Evolutionary conservation across 2,329 filamentous ascomycete genomes (phyloP).

Genomic region (Epichloe sibirici): DNA sequence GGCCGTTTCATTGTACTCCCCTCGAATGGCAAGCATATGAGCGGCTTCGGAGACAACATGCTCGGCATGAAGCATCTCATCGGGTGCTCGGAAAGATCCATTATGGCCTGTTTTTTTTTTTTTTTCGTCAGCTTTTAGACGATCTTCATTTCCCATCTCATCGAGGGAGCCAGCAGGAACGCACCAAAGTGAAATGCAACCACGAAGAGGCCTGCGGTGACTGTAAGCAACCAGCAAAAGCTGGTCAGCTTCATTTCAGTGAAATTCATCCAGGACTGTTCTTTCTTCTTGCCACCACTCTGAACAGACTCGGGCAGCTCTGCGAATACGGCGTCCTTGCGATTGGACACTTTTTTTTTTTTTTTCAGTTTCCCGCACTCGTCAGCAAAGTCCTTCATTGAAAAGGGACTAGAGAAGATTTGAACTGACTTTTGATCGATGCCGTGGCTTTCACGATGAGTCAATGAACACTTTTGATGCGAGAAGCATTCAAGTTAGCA

Average conservation of each 20-base stretch:
- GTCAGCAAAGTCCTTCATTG: neutral
- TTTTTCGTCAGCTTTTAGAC: neutral
- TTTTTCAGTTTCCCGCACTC: neutral
- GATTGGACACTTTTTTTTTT: conserved; percentile 2
- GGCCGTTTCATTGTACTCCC: conserved; percentile 10
- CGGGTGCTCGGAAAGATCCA: conserved; percentile 1
- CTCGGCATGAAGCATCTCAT: conserved; percentile 11
- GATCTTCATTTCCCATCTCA: neutral
- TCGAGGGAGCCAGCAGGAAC: neutral
- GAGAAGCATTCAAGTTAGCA: neutral
- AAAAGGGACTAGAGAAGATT: neutral
- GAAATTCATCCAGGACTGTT: neutral
- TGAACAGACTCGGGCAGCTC: neutral
- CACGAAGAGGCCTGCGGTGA: neutral
- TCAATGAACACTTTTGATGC: neutral
- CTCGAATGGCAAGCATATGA: conserved; percentile 13
- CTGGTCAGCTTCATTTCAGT: conserved; percentile 2
- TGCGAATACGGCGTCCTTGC: neutral
- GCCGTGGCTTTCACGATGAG: neutral
- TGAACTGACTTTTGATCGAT: neutral
- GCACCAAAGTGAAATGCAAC: conserved; percentile 2
- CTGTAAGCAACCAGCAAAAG: conserved; percentile 3
- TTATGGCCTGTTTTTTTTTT: neutral
- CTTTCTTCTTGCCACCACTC: neutral
- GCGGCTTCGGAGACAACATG: conserved; percentile 9